Conservation (phyloP, 768 basidiomycete species). For the Xerocomellus amylosporus region DNA sequence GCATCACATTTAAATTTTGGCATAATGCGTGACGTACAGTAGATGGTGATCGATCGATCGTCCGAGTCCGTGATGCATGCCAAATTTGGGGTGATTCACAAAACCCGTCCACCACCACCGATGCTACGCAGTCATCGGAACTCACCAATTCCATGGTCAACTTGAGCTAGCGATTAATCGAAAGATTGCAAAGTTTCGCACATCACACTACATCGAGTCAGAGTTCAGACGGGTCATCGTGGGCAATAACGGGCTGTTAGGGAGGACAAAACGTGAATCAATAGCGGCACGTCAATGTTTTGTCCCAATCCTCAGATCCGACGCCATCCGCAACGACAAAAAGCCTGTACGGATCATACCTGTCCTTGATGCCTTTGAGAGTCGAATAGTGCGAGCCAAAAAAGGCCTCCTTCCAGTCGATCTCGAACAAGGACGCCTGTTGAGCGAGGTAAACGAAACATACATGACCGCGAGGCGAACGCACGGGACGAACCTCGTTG, state of each 20-base stretch:
- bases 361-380: slow-evolving; percentile 41
- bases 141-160: background rate
- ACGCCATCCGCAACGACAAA: slow-evolving; percentile 14
- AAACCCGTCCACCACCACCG: no score
- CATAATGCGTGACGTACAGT: no score
- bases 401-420: slow-evolving; percentile 40
- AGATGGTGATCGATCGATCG: no score
- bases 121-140: background rate
- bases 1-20: no score
- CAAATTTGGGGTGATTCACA: no score
- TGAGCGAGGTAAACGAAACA: no score
- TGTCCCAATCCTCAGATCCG: slow-evolving; percentile 29
- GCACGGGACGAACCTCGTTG: slow-evolving; percentile 40
- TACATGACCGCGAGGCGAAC: background rate
- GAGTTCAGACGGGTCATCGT: background rate
- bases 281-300: slow-evolving; percentile 10
- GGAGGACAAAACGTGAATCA: slow-evolving; percentile 2
- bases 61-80: no score
- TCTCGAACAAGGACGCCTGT: slow-evolving; percentile 44
- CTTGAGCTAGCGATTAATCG: background rate
- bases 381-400: slow-evolving; percentile 44
- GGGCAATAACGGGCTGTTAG: no score
- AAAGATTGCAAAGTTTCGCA: background rate
- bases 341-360: slow-evolving; percentile 10
- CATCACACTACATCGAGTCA: background rate